Base-by-base conservation (phyloP, 306 rosid genomes). In the Cucumis melo region DNA sequence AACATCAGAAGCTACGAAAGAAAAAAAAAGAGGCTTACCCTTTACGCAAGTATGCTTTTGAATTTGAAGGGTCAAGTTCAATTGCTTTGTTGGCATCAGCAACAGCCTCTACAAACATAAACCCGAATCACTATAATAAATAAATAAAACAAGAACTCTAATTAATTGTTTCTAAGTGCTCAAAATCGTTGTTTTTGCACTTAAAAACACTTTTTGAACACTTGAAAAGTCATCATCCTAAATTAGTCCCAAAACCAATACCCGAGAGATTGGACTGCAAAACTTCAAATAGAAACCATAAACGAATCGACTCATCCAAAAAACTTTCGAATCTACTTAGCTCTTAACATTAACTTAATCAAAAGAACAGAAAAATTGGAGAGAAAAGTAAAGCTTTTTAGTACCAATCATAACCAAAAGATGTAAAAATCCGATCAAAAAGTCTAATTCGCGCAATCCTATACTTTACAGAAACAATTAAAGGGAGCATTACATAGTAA, bases 11-110 rank as follows among this genome's bases (percentile, higher is more conserved):
- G 75, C 71, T 42, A 68, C 55, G 2, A 12, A 42, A 38, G 39
- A 7, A 70, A 44, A 19, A 44, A 59, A 23, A 48, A 60, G 1
- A 60, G 1, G 81, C 85, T 80, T 76, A 92, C 97, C 96, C 99
- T 86, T 92, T 94, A 16, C 97, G 94, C 79, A 90, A 78, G 84
- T 87, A 92, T 55, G 99, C 90, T 83, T 86, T 94, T 10, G 86
- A 24, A 29, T 89, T 74, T 13, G 87, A 84, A 44, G 87, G 82
- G 70, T 88, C 84, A 84, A 94, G 80, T 71, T 86, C 92, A 81
- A 94, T 92, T 9, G 99, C 99, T 82, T 78, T 94, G 87, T 77
- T 92, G 39, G 97, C 87, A 84, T 94, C 99, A 20, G 87, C 79
- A 81, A 92, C 84, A 76, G 98, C 98, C 85, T 86, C 99, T 94